These are phyloP conservation scores for Ophiocordyceps camponoti-rufipedis DNA, from an alignment of 2,329 filamentous ascomycete genomes.

Conservation along the genomic window DNA sequence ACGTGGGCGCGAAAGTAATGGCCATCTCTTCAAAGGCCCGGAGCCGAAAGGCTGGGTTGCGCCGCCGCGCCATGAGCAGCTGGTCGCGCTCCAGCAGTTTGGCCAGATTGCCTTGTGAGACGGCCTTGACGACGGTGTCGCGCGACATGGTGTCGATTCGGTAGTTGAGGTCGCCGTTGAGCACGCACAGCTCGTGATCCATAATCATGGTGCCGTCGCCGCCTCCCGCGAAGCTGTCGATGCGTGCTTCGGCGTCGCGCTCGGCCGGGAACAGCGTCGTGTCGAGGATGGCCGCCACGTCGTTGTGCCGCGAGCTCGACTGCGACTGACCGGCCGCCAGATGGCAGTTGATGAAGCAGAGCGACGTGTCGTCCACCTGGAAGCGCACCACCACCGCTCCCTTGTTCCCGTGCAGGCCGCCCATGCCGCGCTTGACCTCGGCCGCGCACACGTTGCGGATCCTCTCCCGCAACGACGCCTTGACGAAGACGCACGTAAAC, in stretches of 20 bases:
- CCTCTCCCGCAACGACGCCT: conserved; percentile 54
- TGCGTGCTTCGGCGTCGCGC: conserved; percentile 43
- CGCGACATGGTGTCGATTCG: conserved; percentile 95
- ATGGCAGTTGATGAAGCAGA: conserved; percentile 97
- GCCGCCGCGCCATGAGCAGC: conserved; percentile 69
- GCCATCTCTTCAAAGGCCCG: conserved; percentile 79
- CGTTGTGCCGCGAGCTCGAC: conserved; percentile 79
- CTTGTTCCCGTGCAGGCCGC: conserved; percentile 90
- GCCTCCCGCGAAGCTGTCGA: conserved; percentile 74
- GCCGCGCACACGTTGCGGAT: conserved; percentile 62
- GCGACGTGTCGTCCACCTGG: conserved; percentile 75
- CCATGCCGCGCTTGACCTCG: conserved; percentile 92
- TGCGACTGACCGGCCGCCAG: conserved; percentile 84
- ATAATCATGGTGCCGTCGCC: conserved; percentile 89
- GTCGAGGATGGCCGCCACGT: conserved; percentile 80
- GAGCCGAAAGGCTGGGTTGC: conserved; percentile 77
- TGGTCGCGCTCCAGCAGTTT: conserved; percentile 91
- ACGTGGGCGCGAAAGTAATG: conserved; percentile 86
- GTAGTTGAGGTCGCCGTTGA: conserved; percentile 96
- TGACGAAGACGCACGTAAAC: conserved; percentile 92
- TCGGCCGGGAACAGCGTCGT: conserved; percentile 55
- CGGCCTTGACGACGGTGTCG: conserved; percentile 74
- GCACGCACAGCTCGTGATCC: conserved; percentile 91
- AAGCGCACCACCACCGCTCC: conserved; percentile 87
- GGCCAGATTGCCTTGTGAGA: conserved; percentile 60